Evolutionary conservation across 768 basidiomycete genomes (phyloP).

Genomic region (Boletus edulis): DNA sequence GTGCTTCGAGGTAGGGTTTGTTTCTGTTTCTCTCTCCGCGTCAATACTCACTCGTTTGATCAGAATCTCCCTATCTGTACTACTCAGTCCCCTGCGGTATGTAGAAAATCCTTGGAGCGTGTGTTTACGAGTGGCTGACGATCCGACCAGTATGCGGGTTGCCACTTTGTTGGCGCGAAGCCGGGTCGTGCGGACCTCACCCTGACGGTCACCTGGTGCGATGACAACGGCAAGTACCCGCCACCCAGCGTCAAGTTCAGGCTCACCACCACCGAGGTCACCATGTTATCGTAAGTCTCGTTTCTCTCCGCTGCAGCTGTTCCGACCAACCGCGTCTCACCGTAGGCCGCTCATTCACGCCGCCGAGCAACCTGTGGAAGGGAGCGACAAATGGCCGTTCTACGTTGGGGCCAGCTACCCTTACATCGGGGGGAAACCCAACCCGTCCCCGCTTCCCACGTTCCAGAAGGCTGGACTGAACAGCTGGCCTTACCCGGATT

Average conservation of each 20-base stretch:
- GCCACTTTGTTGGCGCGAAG: neutral
- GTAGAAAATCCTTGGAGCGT: neutral
- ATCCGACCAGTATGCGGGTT: neutral
- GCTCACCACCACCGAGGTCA: neutral
- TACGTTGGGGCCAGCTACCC: neutral
- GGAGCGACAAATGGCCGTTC: neutral
- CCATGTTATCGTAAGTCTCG: neutral
- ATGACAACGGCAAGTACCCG: neutral
- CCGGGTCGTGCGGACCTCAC: neutral
- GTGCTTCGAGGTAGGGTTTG: neutral
- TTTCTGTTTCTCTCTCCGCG: neutral
- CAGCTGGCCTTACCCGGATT: neutral
- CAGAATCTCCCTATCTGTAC: neutral
- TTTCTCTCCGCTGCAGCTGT: neutral
- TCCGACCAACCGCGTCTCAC: too few species aligned
- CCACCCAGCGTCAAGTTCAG: neutral
- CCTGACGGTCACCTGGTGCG: neutral
- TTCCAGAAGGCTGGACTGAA: neutral
- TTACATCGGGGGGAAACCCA: neutral
- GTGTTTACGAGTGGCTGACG: neutral
- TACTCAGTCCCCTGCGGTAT: neutral
- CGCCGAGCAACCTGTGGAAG: neutral
- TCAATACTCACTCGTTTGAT: neutral
- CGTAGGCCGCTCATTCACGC: neutral
- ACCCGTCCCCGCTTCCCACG: neutral